Evolutionary conservation across 768 basidiomycete genomes (phyloP).

Genomic region (Kondoa subrosea): DNA sequence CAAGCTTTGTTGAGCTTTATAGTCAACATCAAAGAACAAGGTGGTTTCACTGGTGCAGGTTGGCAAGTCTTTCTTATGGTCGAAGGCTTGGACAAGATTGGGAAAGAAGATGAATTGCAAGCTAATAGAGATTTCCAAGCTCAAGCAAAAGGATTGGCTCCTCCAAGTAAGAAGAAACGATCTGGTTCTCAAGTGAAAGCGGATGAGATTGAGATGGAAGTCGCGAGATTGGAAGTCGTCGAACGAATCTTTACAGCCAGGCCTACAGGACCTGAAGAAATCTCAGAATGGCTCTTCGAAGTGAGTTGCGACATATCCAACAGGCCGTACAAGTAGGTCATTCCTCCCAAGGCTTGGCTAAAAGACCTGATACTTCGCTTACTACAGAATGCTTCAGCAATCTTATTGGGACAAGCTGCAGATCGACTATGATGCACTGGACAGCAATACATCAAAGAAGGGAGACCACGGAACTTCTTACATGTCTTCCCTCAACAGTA

Average conservation of each 20-base stretch:
- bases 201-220: neutral
- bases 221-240: neutral
- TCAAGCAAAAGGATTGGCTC: neutral
- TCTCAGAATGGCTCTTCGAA: neutral
- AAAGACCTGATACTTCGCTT: too few species aligned
- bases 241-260: neutral
- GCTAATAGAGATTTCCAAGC: neutral
- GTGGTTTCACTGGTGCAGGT: neutral
- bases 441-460: neutral
- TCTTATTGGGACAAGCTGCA: neutral
- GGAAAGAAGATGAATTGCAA: neutral
- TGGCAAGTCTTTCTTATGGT: neutral
- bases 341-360: neutral
- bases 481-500: neutral
- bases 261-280: neutral
- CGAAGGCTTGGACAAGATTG: neutral
- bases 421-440: neutral
- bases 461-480: neutral
- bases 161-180: neutral
- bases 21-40: neutral
- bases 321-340: conserved; percentile 6
- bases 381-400: neutral
- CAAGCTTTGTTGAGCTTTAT: neutral
- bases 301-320: neutral
- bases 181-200: neutral